A percentile compares a stretch with the other conserved stretches of the same genome.
phyloP scores from a whole-genome alignment of 2,329 filamentous ascomycete genomes.

The Xylaria sp. region DNA sequence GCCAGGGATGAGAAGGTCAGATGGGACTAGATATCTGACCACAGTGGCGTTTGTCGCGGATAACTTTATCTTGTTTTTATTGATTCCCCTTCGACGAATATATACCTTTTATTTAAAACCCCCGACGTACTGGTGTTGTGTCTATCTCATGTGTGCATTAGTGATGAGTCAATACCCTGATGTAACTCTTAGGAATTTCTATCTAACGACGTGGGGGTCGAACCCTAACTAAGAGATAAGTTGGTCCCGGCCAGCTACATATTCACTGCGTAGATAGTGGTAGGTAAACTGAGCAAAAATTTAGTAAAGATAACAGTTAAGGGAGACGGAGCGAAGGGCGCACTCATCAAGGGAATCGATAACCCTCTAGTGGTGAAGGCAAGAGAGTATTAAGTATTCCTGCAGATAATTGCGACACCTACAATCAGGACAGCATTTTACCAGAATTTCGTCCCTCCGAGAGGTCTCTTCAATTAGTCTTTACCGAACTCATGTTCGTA shows the following conservation, averaged over 20 bases:
- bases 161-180: background rate
- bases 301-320: too few relatives aligned
- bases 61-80: background rate
- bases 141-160: background rate
- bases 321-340: too few relatives aligned
- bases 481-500: background rate
- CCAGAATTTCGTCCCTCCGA: too few relatives aligned
- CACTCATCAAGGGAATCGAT: background rate
- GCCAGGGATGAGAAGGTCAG: background rate
- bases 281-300: too few relatives aligned
- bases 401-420: too few relatives aligned
- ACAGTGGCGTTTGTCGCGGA: constrained; percentile 9
- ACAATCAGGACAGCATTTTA: too few relatives aligned
- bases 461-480: background rate
- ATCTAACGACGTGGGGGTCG: too few relatives aligned
- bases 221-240: background rate
- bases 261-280: background rate
- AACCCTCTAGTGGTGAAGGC: background rate
- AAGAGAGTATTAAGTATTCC: background rate
- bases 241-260: background rate
- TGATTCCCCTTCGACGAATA: constrained; percentile 34
- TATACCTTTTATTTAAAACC: constrained; percentile 20
- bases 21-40: too few relatives aligned
- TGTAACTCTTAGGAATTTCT: too few relatives aligned
- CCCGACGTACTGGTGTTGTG: background rate